Evolutionary conservation across 176 grass and related monocot species (phyloP).

Genomic region (Oryza coarctata): DNA sequence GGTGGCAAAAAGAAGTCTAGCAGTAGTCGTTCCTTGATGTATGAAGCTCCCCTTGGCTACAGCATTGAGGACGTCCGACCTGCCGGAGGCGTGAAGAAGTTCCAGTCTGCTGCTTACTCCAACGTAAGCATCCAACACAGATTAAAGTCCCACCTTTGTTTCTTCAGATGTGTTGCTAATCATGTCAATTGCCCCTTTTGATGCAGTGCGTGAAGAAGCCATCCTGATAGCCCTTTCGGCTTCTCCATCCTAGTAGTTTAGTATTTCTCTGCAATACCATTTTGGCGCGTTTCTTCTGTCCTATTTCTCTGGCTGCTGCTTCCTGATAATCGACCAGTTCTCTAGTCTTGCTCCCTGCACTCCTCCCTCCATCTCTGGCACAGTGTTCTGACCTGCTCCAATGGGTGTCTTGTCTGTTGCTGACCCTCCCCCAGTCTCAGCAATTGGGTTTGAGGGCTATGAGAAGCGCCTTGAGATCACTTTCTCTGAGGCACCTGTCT

Average conservation of each 20-base stretch:
- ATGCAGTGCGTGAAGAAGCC: constrained; percentile 78
- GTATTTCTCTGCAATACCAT: constrained; percentile 44
- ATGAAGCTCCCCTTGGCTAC: constrained; percentile 81
- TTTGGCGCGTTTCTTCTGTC: constrained; percentile 39
- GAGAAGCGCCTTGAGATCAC: constrained; percentile 79
- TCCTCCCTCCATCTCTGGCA: constrained; percentile 33
- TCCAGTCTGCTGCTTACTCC: constrained; percentile 80
- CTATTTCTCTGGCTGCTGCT: constrained; percentile 70
- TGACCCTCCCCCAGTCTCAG: constrained; percentile 36
- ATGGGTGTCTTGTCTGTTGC: constrained; percentile 53
- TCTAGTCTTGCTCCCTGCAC: constrained; percentile 29
- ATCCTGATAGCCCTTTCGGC: constrained; percentile 63
- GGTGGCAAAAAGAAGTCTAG: constrained; percentile 65
- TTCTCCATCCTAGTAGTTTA: constrained; percentile 46
- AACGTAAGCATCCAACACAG: constrained; percentile 46
- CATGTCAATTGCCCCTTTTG: constrained; percentile 4
- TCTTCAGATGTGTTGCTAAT: background rate
- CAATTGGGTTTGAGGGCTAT: constrained; percentile 77
- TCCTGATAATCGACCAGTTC: constrained; percentile 53
- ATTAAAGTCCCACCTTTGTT: background rate
- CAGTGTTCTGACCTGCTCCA: constrained; percentile 39
- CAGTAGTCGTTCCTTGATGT: constrained; percentile 76
- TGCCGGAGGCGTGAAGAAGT: constrained; percentile 67
- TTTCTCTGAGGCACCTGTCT: constrained; percentile 58
- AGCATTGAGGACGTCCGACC: constrained; percentile 85